Evolutionary conservation across 495 filamentous ascomycete genomes (phyloP).

Genomic region (Aspergillus biplanus): DNA sequence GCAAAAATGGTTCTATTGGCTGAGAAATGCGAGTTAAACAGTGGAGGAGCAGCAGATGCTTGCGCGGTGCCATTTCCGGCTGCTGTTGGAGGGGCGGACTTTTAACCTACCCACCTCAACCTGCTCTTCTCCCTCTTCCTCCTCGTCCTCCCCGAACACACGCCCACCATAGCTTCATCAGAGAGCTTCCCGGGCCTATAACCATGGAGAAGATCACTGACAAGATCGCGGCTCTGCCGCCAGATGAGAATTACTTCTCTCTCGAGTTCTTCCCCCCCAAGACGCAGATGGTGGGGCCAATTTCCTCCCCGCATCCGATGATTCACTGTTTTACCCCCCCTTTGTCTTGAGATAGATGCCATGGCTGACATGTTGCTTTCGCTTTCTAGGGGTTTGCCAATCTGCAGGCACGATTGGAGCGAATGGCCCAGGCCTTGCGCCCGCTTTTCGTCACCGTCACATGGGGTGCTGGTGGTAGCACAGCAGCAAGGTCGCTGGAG

Average conservation of each 20-base stretch:
- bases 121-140: slow-evolving; percentile 7
- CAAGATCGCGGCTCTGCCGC: slow-evolving; percentile 90
- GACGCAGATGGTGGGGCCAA: slow-evolving; percentile 74
- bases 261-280: slow-evolving; percentile 99
- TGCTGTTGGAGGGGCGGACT: slow-evolving; percentile 6
- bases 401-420: slow-evolving; percentile 87
- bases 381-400: slow-evolving; percentile 76
- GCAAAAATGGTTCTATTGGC: not conserved
- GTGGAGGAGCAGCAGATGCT: not conserved
- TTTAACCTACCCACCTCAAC: slow-evolving; percentile 8
- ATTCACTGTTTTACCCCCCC: slow-evolving; percentile 2
- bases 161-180: slow-evolving; percentile 8
- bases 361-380: slow-evolving; percentile 22
- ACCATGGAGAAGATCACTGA: slow-evolving; percentile 91
- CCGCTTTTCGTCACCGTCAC: slow-evolving; percentile 97
- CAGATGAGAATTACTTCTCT: slow-evolving; percentile 84
- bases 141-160: slow-evolving; percentile 7
- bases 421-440: slow-evolving; percentile 88
- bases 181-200: slow-evolving; percentile 2
- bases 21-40: not conserved
- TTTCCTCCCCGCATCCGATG: slow-evolving; percentile 28
- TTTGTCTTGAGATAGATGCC: slow-evolving; percentile 1
- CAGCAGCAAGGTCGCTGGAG: slow-evolving; percentile 85
- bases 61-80: not conserved
- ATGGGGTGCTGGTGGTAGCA: slow-evolving; percentile 96